phyloP scores from a whole-genome alignment of 2,329 filamentous ascomycete genomes.

The Emericellopsis atlantica region DNA sequence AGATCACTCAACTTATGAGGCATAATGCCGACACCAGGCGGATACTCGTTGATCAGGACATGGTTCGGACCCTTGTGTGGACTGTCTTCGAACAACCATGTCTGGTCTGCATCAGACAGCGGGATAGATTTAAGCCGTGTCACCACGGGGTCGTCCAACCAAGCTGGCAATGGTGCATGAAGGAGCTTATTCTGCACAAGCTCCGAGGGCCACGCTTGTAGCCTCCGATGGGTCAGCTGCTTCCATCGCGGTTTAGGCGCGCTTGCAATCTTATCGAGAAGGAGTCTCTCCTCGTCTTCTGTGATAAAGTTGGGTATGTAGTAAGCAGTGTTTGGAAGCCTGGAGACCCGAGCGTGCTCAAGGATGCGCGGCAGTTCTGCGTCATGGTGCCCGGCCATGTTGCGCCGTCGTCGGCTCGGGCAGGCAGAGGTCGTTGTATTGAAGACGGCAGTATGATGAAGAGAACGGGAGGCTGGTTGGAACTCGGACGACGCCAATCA shows the following conservation, averaged over 20 bases:
- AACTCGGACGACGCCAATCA: too few species aligned
- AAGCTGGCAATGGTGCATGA: slow-evolving; percentile 58
- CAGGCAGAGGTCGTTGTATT: neutral
- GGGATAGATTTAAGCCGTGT: slow-evolving; percentile 42
- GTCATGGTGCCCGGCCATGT: neutral
- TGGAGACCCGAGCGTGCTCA: slow-evolving; percentile 35
- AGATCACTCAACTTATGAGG: slow-evolving; percentile 56
- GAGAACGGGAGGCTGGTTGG: too few species aligned
- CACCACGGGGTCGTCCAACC: slow-evolving; percentile 61
- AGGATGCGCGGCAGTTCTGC: slow-evolving; percentile 30
- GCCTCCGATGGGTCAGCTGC: slow-evolving; percentile 70
- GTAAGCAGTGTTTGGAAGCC: slow-evolving; percentile 55
- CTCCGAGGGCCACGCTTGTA: slow-evolving; percentile 83
- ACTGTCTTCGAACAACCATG: slow-evolving; percentile 44
- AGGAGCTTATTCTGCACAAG: slow-evolving; percentile 70
- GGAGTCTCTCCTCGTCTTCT: slow-evolving; percentile 54
- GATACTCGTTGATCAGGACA: slow-evolving; percentile 88
- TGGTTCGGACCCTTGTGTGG: slow-evolving; percentile 76
- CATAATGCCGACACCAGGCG: slow-evolving; percentile 86
- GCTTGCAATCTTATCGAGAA: slow-evolving; percentile 57
- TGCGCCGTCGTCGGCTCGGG: neutral
- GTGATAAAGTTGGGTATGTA: slow-evolving; percentile 83
- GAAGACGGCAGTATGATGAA: too few species aligned
- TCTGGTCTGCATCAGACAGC: slow-evolving; percentile 12
- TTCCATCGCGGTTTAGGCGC: slow-evolving; percentile 74